phyloP scores from a whole-genome alignment of 768 basidiomycete species.

The Lactarius deliciosus region DNA sequence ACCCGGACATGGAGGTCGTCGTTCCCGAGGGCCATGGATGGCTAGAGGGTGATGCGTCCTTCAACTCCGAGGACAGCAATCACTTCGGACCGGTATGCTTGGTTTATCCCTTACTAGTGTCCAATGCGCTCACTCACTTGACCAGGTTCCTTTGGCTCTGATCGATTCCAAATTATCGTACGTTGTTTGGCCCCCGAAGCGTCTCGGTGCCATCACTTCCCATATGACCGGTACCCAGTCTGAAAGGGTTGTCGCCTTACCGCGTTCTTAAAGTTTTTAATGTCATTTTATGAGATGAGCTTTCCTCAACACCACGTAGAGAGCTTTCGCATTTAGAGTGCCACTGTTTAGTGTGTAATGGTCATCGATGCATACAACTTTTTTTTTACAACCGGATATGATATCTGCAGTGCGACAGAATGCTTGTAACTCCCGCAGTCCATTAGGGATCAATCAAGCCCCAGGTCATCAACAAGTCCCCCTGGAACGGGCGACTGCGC shows the following conservation, averaged over 20 bases:
- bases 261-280: background rate
- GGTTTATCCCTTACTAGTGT: too few species aligned
- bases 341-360: background rate
- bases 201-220: slow-evolving; percentile 7
- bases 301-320: background rate
- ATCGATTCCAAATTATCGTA: slow-evolving; percentile 20
- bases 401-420: background rate
- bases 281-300: background rate
- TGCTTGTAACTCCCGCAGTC: background rate
- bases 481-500: background rate
- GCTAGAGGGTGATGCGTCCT: slow-evolving; percentile 28
- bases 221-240: slow-evolving; percentile 9
- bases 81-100: slow-evolving; percentile 28
- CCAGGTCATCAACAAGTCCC: background rate
- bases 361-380: background rate
- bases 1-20: slow-evolving; percentile 24
- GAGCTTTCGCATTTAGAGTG: background rate
- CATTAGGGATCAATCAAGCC: background rate
- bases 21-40: slow-evolving; percentile 26
- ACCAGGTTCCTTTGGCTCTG: slow-evolving; percentile 24
- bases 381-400: background rate
- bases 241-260: slow-evolving; percentile 9
- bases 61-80: slow-evolving; percentile 31
- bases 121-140: background rate
- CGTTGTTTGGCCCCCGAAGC: slow-evolving; percentile 21